These are phyloP conservation scores for Tuber calosporum DNA, from an alignment of 495 filamentous ascomycete genomes.

Conservation along the genomic window DNA sequence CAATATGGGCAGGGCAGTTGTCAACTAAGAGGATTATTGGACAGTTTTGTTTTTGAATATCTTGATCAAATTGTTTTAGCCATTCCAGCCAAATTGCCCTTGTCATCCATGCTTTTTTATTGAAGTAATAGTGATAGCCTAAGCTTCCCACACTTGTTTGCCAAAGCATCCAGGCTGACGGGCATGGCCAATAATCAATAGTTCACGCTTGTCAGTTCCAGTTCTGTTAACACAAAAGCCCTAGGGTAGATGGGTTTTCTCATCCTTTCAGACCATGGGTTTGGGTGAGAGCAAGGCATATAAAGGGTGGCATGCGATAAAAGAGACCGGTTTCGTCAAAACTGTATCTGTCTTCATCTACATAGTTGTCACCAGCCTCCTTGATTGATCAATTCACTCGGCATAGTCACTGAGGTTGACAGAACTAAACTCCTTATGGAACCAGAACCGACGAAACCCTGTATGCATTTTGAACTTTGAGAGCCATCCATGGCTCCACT, in stretches of 20 bases:
- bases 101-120: constrained; percentile 43
- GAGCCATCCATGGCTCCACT: constrained; percentile 40
- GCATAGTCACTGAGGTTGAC: constrained; percentile 3
- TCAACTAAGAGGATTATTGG: constrained; percentile 42
- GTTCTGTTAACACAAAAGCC: constrained; percentile 34
- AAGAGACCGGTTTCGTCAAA: constrained; percentile 41
- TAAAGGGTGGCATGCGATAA: constrained; percentile 37
- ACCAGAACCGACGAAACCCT: constrained; percentile 9
- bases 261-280: constrained; percentile 18
- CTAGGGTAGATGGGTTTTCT: constrained; percentile 34
- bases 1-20: constrained; percentile 39
- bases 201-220: constrained; percentile 1
- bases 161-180: too few species aligned
- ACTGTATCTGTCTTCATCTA: constrained; percentile 38
- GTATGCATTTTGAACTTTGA: constrained; percentile 36
- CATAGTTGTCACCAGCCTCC: constrained; percentile 24
- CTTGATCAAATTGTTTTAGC: constrained; percentile 38
- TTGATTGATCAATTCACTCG: constrained; percentile 28
- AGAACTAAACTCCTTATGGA: constrained; percentile 23
- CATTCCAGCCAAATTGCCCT: constrained; percentile 38
- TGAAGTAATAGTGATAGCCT: constrained; percentile 2
- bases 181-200: too few species aligned
- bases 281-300: constrained; percentile 24
- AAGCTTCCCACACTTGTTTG: too few species aligned
- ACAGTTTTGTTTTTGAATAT: constrained; percentile 31